Percentiles rank a stretch among this genome's conserved stretches.
phyloP scores from a whole-genome alignment of 148 eudicot genomes.

The Talinum fruticosum region DNA sequence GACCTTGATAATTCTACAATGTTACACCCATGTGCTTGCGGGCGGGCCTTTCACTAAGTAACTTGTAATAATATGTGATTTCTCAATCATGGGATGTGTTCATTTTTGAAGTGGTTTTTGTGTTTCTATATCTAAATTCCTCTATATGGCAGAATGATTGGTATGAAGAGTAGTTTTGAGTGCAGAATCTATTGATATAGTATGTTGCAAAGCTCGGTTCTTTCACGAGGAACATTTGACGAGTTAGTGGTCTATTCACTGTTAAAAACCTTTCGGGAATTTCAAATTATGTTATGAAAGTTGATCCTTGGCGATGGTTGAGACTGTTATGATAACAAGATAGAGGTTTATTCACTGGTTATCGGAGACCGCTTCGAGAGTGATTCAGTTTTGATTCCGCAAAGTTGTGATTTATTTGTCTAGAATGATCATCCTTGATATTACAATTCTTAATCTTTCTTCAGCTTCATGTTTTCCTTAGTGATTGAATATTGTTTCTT shows the following conservation, averaged over 20 bases:
- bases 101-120: not conserved
- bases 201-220: not conserved
- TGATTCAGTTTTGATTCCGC: not conserved
- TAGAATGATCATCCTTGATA: not conserved
- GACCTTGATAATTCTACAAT: too few species aligned
- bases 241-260: not conserved
- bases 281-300: not conserved
- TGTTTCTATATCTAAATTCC: not conserved
- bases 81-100: not conserved
- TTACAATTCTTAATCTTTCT: not conserved
- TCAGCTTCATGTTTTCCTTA: not conserved
- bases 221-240: not conserved
- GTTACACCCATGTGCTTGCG: too few species aligned
- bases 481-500: not conserved
- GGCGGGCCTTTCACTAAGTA: too few species aligned
- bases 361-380: not conserved
- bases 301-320: not conserved
- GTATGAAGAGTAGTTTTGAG: not conserved
- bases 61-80: not conserved
- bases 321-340: not conserved
- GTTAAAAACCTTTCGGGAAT: not conserved
- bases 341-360: not conserved
- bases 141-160: not conserved
- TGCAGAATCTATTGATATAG: not conserved
- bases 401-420: slow-evolving; percentile 1